Base-by-base conservation (phyloP, 1,284 basidiomycete species). In the Irpex rosettiformis region DNA sequence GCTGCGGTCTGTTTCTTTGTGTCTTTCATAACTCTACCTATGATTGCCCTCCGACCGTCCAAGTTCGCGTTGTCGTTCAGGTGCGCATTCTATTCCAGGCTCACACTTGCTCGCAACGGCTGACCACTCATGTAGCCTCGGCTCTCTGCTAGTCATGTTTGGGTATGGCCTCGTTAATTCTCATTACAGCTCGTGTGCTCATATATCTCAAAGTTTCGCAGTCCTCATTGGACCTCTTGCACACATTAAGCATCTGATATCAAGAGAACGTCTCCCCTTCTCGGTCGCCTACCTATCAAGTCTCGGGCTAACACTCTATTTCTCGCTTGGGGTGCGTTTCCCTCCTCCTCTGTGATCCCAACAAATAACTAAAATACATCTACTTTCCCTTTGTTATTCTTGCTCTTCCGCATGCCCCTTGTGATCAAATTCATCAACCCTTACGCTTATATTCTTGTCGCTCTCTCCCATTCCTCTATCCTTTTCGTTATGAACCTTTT, bases 1-100 rank as follows among this genome's bases (percentile, higher is more conserved):
- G 95, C 95, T 4, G 88, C 86, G 42, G 91, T 96, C 1, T 99
- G 96, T 77, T 99, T 99, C 80, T 88, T 94, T 62, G 90, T 99
- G 55, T 88, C 94, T 13, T 99, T 99, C 78, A 72, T 98, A 61
- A 95, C 93, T 13, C 78, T 97, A 22, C 94, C 96, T 3, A 73
- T 95, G 56, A 79, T 98, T 37, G 88, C 88, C 5, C 64, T 96
- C 55, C 91, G 91, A 58, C 93, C 94, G 10, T 78, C 89, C 22
- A 96, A 96, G 75, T 96, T 96, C 70, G 94, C 93, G 0, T 77
- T 96, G 18, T 85, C 93, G 0, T 96, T 96, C 74, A 94, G 91
- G 87, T 86, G 67, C 45, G 74, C 49, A 28, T 57, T n/a, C 8
- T 24, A 13, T 53, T 7, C 13, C 4, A 55, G 54, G 47, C 27